Base-by-base conservation (phyloP, 2,329 filamentous ascomycete species). In the Pestalotiopsis sp. region DNA sequence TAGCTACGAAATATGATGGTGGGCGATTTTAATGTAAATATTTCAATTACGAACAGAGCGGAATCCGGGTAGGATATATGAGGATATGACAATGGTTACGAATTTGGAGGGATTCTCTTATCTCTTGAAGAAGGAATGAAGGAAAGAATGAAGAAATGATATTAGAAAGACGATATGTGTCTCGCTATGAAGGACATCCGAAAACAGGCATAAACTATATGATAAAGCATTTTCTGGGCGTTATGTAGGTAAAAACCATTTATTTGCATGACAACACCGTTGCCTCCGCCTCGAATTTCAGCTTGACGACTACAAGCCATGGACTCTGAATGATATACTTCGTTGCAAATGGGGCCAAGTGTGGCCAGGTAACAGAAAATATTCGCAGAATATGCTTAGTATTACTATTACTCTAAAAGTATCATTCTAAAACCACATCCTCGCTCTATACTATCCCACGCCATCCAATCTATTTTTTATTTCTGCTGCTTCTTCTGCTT, bases 191-290 rank as follows among this genome's bases (percentile, higher is more conserved):
- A n/a, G 20, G 45, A 20, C 17, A 52, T n/a, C 20, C n/a, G 45
- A 52, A n/a, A 52, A 9, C 17, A 52, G 14, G 45, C 45, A 52
- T 52, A 52, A 52, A 52, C 20, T 52, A n/a, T 9, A 20, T 23
- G 5, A 36, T 9, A 9, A 52, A 52, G 45, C 45, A 52, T 52
- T 23, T 52, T 52, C 31, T 52, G 45, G 45, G 45, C 45, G n/a
- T 52, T 52, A 9, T 36, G 9, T 52, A n/a, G 45, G 45, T 52
- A 52, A 6, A 52, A 52, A 52, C 13, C 58, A 39, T 71, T 64
- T 70, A n/a, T 52, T 12, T 52, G 11, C 7, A 52, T 4, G 11
- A 20, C n/a, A 52, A 9, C 7, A 9, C 31, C 31, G 6, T 9
- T 23, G 23, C 2, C 3, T 23, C 23, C 2, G 23, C 23, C 23